Base-by-base conservation (phyloP, 352 stramenopile genomes). In the Blastocystis sp. region DNA sequence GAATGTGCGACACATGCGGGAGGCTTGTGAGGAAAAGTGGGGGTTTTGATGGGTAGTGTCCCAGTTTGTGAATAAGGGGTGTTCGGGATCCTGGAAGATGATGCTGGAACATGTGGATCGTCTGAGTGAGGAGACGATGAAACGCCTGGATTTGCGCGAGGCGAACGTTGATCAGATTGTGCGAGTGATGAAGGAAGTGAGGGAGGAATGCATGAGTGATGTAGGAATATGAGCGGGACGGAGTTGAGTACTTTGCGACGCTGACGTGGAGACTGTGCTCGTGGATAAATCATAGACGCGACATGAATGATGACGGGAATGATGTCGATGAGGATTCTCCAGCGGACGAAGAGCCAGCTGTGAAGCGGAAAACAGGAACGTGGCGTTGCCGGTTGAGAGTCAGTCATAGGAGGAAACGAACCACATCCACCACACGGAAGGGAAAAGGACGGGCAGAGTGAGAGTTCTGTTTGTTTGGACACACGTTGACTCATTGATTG, bases 31-130 rank as follows among this genome's bases (percentile, higher is more conserved):
- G 46, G 32, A 9, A 7, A n/a, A 2, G 4, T 27, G 42, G n/a
- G 0, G 18, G 6, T 40, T 16, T 46, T 27, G 14, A 27, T 32
- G 16, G 21, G 3, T 44, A 78, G 67, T 78, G 42, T 78, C 67
- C 4, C 67, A 78, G 51, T 78, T 44, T 42, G 67, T 78, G 67
- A 78, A 78, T 61, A 78, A 78, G 46, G 38, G 67, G 27, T 78
- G 67, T 4, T 78, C 67, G 2, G 57, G 14, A 18, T 78, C 67
- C 11, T 78, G 67, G 67, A 21, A 78, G 4, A 38, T 42, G 21
- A 78, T 78, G 67, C 18, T 78, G 40, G 27, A 59, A 9, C 67
- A 78, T 78, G 18, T 78, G 0, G 48, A 40, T 14, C 40, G 49
- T 9, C 36, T 57, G 27, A 27, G 21, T 6, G n/a, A 21, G 11